phyloP scores from a whole-genome alignment of 129 eudicot species.

The Centella asiatica region DNA sequence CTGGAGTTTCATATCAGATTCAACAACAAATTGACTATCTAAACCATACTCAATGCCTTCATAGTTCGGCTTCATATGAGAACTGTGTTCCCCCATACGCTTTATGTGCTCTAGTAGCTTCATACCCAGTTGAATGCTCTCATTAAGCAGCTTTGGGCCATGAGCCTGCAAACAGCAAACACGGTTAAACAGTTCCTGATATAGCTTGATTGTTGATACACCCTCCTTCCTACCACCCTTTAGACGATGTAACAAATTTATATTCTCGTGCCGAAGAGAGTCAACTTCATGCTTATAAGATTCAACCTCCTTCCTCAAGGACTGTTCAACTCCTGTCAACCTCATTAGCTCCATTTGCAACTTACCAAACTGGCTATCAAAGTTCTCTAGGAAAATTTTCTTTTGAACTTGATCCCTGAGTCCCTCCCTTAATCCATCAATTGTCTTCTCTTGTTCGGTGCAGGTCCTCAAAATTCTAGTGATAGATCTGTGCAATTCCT shows the following conservation, averaged over 20 bases:
- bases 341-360: constrained; percentile 71
- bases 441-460: constrained; percentile 86
- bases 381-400: constrained; percentile 27
- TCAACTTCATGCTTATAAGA: constrained; percentile 57
- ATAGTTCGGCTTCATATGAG: constrained; percentile 21
- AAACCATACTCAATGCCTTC: constrained; percentile 28
- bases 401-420: constrained; percentile 46
- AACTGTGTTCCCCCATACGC: constrained; percentile 17
- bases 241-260: constrained; percentile 66
- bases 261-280: constrained; percentile 84
- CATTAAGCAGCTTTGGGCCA: constrained; percentile 50
- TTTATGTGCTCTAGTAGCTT: constrained; percentile 53
- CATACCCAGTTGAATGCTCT: constrained; percentile 49
- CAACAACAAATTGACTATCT: constrained; percentile 56
- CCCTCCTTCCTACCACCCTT: constrained; percentile 48
- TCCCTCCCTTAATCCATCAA: constrained; percentile 60
- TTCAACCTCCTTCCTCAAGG: constrained; percentile 79
- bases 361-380: constrained; percentile 48
- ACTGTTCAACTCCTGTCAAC: constrained; percentile 68
- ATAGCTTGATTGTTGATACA: constrained; percentile 52
- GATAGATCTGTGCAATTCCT: constrained; percentile 63
- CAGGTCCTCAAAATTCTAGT: constrained; percentile 62
- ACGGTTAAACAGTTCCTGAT: constrained; percentile 56
- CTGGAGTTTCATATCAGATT: constrained; percentile 76
- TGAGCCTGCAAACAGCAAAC: constrained; percentile 58